Base-by-base conservation (phyloP, 345 rosid species). In the Anastatica hierochuntica region DNA sequence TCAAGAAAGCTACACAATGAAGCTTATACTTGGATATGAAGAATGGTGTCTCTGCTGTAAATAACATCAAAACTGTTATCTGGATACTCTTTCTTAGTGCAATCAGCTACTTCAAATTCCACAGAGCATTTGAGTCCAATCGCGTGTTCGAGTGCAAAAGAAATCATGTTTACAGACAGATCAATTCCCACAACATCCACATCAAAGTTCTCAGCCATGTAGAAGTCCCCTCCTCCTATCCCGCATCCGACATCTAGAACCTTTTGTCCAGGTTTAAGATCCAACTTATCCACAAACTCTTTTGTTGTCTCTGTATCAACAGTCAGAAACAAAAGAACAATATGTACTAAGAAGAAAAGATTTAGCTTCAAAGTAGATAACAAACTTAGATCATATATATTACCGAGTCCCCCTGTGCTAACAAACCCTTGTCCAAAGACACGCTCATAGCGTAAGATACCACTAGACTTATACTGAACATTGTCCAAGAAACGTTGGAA, bases 241-340 rank as follows among this genome's bases (percentile, higher is more conserved):
- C 99, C 99, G 26, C 99, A 88, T 49, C 99, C 99, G 67, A 88
- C 97, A 66, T 94, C 99, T 6, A 94, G 77, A 56, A 94, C 95
- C 72, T 85, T 94, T 74, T 88, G 95, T 30, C 97, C 90, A 7
- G 94, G 88, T 63, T 75, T 85, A 27, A 94, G 92, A 57, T 85
- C 84, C 67, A 94, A 78, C 76, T 53, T 83, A 31, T 55, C 83
- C 66, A 88, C 97, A 73, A 88, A 88, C 64, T 94, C 99, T 71
- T 83, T 88, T 5, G 99, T 94, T 37, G 97, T 94, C 58, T 85
- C 99, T 94, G 82, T 66, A 53, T 70, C 63, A 56, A 37, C 50
- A 51, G 44, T 38, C 23, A 58, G n/a, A 41, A 31, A 52, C 38
- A 58, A 37, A 29, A 15, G 9, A 62, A 16, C 19, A 15, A 14